Conservation (phyloP, 73 alveolate genomes). For the Paramecium octaurelia region DNA sequence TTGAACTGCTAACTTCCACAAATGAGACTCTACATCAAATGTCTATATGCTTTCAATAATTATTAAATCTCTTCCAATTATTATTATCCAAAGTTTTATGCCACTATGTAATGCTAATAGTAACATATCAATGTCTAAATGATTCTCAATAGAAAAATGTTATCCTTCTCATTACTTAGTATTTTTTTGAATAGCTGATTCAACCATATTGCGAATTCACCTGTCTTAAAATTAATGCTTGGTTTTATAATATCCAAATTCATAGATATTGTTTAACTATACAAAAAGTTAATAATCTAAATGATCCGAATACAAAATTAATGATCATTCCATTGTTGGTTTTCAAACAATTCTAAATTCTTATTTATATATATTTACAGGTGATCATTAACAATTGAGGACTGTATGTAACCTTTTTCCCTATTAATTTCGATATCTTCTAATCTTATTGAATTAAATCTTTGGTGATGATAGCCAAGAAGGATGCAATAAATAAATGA, state of each 20-base stretch:
- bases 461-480: background rate
- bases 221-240: background rate
- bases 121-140: background rate
- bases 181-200: background rate
- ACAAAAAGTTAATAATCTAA: background rate
- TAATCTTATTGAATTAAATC: background rate
- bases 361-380: background rate
- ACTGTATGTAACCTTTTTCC: background rate
- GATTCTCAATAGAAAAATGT: background rate
- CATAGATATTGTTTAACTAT: background rate
- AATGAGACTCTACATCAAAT: background rate
- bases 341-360: background rate
- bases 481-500: background rate
- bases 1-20: background rate
- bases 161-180: background rate
- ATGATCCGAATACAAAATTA: background rate
- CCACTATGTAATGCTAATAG: background rate
- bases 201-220: background rate
- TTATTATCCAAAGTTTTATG: background rate
- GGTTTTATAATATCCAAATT: background rate
- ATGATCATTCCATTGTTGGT: constrained; percentile 3
- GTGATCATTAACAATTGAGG: background rate
- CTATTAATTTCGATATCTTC: background rate
- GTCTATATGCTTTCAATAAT: background rate
- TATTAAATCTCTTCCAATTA: background rate